phyloP scores from a whole-genome alignment of 2,329 filamentous ascomycete genomes.

The Xenoacremonium recifei region DNA sequence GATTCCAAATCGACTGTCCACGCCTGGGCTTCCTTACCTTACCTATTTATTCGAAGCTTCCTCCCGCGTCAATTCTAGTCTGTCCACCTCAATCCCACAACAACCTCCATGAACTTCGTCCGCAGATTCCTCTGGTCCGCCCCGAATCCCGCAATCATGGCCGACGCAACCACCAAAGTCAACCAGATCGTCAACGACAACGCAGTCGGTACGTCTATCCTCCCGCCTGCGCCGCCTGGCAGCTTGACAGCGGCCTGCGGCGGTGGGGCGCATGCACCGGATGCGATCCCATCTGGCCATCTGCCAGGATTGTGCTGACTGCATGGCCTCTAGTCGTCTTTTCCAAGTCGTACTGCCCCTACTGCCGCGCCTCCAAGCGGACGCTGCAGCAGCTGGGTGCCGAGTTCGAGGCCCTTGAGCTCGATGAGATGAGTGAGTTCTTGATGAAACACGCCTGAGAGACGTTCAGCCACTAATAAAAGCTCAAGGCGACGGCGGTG shows the following conservation, averaged over 20 bases:
- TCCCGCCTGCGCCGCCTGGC: not conserved
- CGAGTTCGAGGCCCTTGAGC: constrained; percentile 74
- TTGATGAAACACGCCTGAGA: not conserved
- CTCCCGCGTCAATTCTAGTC: no score
- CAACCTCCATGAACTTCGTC: constrained; percentile 60
- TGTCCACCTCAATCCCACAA: no score
- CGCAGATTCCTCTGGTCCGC: constrained; percentile 67
- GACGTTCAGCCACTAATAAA: constrained; percentile 14
- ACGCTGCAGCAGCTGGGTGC: constrained; percentile 68
- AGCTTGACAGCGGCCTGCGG: not conserved
- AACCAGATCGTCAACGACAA: constrained; percentile 87
- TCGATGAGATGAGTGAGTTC: constrained; percentile 77
- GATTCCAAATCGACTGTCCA: no score
- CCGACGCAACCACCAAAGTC: constrained; percentile 78
- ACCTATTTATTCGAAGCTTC: no score
- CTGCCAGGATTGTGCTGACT: constrained; percentile 3
- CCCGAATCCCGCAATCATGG: constrained; percentile 68
- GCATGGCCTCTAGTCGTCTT: constrained; percentile 68
- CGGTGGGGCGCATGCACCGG: constrained; percentile 7
- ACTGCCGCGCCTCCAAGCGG: constrained; percentile 79
- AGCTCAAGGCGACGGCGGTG: constrained; percentile 70
- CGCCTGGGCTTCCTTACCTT: no score
- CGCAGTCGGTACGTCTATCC: constrained; percentile 70
- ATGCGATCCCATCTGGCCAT: not conserved
- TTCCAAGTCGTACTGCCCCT: constrained; percentile 95